A percentile compares a stretch with the other conserved stretches of the same genome.
Conservation (phyloP, 1,284 basidiomycete species). For the Irpex rosettiformis region DNA sequence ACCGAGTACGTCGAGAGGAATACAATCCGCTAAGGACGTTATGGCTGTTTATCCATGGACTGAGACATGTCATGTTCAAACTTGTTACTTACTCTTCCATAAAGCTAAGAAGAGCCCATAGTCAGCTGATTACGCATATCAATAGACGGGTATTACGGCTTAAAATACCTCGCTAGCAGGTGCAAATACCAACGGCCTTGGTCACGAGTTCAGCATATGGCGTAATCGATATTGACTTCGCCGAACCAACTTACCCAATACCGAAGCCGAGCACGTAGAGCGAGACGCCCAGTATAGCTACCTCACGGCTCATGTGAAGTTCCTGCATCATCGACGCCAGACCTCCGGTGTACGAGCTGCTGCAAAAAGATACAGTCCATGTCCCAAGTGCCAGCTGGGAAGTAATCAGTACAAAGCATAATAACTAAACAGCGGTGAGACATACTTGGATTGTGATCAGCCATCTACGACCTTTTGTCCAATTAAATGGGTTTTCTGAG, state of each 20-base stretch:
- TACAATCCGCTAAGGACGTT: slow-evolving; percentile 39
- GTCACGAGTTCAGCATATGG: slow-evolving; percentile 10
- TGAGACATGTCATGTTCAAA: background rate
- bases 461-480: slow-evolving; percentile 48
- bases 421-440: background rate
- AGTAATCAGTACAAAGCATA: slow-evolving; percentile 32
- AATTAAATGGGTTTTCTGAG: slow-evolving; percentile 63
- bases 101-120: slow-evolving; percentile 35
- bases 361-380: slow-evolving; percentile 61
- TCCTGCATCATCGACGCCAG: slow-evolving; percentile 43
- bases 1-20: slow-evolving; percentile 54
- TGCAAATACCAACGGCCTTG: slow-evolving; percentile 57
- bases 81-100: slow-evolving; percentile 41
- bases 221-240: slow-evolving; percentile 2
- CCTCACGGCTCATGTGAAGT: slow-evolving; percentile 47
- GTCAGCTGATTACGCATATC: background rate
- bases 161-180: slow-evolving; percentile 53
- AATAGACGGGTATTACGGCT: background rate
- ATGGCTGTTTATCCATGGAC: slow-evolving; percentile 1
- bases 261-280: slow-evolving; percentile 52
- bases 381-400: slow-evolving; percentile 34
- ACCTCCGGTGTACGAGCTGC: slow-evolving; percentile 57
- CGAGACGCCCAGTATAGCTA: slow-evolving; percentile 59
- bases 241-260: slow-evolving; percentile 27
- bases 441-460: slow-evolving; percentile 51